Percentiles rank a stretch among this genome's conserved stretches.
These are phyloP conservation scores for Coelastrella sp. DNA, from an alignment of 139 green algal genomes.

Conservation along the genomic window DNA sequence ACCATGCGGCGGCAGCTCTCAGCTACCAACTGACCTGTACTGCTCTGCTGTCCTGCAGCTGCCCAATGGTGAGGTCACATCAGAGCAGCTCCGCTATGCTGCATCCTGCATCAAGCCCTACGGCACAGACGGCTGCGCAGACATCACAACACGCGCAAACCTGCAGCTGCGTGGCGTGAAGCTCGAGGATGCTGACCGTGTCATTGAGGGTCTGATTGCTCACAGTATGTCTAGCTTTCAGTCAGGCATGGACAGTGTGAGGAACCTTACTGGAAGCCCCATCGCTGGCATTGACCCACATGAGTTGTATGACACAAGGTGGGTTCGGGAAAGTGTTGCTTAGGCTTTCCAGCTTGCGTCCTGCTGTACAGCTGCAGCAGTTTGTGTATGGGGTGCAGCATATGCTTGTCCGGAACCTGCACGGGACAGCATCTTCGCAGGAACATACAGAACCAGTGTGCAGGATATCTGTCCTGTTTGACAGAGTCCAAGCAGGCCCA, in stretches of 20 bases:
- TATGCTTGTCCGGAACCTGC: too few species aligned
- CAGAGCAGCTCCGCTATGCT: conserved; percentile 83
- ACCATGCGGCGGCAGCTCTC: too few species aligned
- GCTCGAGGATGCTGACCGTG: conserved; percentile 66
- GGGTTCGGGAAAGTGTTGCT: too few species aligned
- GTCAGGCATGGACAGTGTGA: conserved; percentile 97
- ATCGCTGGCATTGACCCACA: conserved; percentile 86
- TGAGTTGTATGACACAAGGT: conserved; percentile 91
- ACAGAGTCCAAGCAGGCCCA: too few species aligned
- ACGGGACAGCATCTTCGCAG: too few species aligned
- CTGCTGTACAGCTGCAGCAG: background rate
- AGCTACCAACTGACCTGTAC: too few species aligned
- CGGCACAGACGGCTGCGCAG: conserved; percentile 90
- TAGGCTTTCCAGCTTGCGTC: too few species aligned
- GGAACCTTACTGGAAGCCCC: conserved; percentile 91
- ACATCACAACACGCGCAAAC: conserved; percentile 98
- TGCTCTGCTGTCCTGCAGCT: too few species aligned
- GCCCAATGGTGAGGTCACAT: conserved; percentile 90
- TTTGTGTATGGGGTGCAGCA: too few species aligned
- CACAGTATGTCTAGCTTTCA: conserved; percentile 82
- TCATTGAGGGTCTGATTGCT: conserved; percentile 42
- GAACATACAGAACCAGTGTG: too few species aligned
- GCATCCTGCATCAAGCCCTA: conserved; percentile 80
- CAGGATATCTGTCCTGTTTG: too few species aligned
- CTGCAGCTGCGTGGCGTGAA: conserved; percentile 94